Conservation (phyloP, 2,329 filamentous ascomycete species). For the Phoma sp. region DNA sequence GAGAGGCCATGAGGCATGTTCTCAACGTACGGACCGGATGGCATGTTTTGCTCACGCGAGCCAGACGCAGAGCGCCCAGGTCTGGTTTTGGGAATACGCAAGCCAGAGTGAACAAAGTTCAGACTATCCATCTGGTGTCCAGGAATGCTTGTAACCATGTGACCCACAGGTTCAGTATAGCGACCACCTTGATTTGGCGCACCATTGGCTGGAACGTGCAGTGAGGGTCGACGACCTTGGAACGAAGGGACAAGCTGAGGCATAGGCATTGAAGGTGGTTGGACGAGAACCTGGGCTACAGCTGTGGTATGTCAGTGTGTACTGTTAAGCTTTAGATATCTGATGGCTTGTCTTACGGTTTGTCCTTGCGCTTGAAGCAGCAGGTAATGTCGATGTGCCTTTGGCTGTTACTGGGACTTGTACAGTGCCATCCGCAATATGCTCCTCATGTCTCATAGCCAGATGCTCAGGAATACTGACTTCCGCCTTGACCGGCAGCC, state of each 20-base stretch:
- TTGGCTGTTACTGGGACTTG: background rate
- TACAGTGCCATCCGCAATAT: background rate
- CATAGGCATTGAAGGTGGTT: background rate
- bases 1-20: slow-evolving; percentile 25
- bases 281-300: background rate
- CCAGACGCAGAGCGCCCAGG: slow-evolving; percentile 16
- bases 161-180: slow-evolving; percentile 6
- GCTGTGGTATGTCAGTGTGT: slow-evolving; percentile 22
- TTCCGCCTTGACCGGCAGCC: background rate
- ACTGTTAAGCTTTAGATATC: background rate
- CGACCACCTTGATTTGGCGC: background rate
- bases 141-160: background rate
- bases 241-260: background rate
- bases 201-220: background rate
- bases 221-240: background rate
- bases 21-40: slow-evolving; percentile 24
- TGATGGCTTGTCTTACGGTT: slow-evolving; percentile 20
- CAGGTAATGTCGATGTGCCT: background rate
- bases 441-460: background rate
- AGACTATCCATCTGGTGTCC: background rate
- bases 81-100: slow-evolving; percentile 21
- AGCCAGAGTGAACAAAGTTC: slow-evolving; percentile 4
- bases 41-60: slow-evolving; percentile 11
- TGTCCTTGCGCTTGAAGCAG: background rate
- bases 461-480: background rate